These are phyloP conservation scores for Aureobasidium subglaciale DNA, from an alignment of 2,329 filamentous ascomycete species.

Conservation along the genomic window DNA sequence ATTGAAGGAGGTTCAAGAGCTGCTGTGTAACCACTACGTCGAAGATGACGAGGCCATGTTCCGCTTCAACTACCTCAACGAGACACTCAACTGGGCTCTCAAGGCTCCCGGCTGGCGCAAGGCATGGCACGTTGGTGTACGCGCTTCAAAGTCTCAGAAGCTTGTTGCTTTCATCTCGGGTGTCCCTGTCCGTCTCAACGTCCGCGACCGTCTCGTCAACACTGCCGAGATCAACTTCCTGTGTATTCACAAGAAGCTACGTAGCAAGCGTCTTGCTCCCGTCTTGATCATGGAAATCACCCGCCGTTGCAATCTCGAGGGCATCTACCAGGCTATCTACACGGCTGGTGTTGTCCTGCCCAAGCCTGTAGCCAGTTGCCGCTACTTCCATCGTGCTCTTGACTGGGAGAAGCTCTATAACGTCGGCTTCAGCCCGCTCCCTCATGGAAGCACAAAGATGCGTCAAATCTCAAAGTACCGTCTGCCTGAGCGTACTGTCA, in stretches of 20 bases:
- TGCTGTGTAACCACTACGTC: constrained; percentile 90
- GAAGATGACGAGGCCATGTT: constrained; percentile 97
- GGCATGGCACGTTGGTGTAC: constrained; percentile 91
- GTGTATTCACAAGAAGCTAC: constrained; percentile 95
- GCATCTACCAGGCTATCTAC: constrained; percentile 92
- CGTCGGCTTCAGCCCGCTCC: constrained; percentile 86
- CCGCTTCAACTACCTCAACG: constrained; percentile 87
- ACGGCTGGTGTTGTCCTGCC: constrained; percentile 88
- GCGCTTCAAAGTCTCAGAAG: constrained; percentile 72
- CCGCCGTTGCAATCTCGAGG: constrained; percentile 76
- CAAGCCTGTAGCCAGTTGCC: constrained; percentile 83
- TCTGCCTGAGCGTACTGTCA: constrained; percentile 64
- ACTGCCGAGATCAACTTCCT: constrained; percentile 97
- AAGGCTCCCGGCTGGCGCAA: constrained; percentile 91
- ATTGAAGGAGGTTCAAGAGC: constrained; percentile 83
- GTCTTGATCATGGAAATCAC: constrained; percentile 98
- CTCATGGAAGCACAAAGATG: constrained; percentile 71
- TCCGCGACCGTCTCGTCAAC: constrained; percentile 67
- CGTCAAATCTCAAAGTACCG: constrained; percentile 82
- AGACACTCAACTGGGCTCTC: constrained; percentile 88
- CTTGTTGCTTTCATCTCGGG: constrained; percentile 95
- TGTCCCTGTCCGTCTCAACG: constrained; percentile 74
- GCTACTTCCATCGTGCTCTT: constrained; percentile 89
- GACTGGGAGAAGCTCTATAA: constrained; percentile 97
- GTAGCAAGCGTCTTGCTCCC: constrained; percentile 83